Evolutionary conservation across 208 protist genomes (phyloP), one percentile per base, ranked within the genome.

Genomic region (Trypanosoma theileri): DNA sequence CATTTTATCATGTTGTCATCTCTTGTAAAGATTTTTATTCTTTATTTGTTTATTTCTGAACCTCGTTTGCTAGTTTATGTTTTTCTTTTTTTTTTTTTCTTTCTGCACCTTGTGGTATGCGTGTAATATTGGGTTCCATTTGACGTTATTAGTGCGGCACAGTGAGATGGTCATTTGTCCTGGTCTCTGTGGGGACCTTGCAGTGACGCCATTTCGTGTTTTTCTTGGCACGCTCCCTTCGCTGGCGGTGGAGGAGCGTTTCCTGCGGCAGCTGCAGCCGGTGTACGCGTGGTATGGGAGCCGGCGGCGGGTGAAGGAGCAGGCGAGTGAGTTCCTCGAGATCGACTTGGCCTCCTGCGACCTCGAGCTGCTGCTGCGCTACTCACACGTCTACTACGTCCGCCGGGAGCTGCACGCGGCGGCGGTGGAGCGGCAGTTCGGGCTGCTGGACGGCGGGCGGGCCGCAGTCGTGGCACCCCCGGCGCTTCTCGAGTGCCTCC

Each of bases 241-340:
- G 7, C 76, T 92, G 4, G 69, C 79, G 4, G 72, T 96, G 57
- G 86, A 94, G 57, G 80, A 93, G 73, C 81, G 88, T 28, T 86
- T 94, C 58, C 63, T 93, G 16, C 75, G 91, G 4, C 88, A 96
- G 51, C 42, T 94, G 56, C 88, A 93, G 67, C 73, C 88, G 10
- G 85, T 96, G 13, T 85, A 87, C 68, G 77, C 91, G 50, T 96
- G 91, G 88, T 94, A 93, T 67, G 77, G 76, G 19, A 88, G 80
- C 1, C 84, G 91, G 40, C 92, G 91, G 73, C 86, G 83, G 22
- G 84, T 96, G 44, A 92, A 90, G 73, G 88, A 96, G 79, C 88
- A 94, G 71, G 87, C 85, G 44, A 96, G 85, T 63, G 85, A 93
- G 65, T 96, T 92, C 61, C 80, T 96, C 26, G 91, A 96, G 66